Base-by-base conservation (phyloP, 371 early-diverging fungal genomes). In the Smittium culicis region DNA sequence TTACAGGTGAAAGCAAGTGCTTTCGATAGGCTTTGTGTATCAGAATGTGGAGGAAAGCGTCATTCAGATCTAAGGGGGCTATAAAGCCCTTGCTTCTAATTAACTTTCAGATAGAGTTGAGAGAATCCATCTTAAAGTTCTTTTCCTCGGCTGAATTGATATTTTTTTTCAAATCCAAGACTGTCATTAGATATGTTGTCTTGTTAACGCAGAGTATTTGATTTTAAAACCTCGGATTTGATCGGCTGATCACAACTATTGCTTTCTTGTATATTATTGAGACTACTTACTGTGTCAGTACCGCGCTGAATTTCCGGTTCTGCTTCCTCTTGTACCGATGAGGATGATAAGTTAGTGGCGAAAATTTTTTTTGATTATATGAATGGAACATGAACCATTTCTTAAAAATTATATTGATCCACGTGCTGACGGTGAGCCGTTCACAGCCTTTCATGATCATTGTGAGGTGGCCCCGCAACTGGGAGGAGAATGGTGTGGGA, bases 21-120 rank as follows among this genome's bases (percentile, higher is more conserved):
- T 45, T 45, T 20, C 45, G 5, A 20, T 20, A 45, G 5, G 5
- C 20, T 45, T 45, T 45, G 25, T 69, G 20, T 5, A 45, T 45
- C 20, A 45, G 45, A 11, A 45, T 45, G 45, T 45, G 45, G 11
- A 45, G 20, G 20, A 76, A 77, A 5, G 77, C 77, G 61, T 73
- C 73, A 63, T 73, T 78, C 29, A 79, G 68, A 65, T 71, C 77
- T 57, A 79, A 60, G 1, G 71, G 65, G 3, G 74, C 69, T 1
- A 79, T 69, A 66, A 72, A 77, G 56, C 77, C 79, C 62, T 54
- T 61, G 31, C 61, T 56, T 32, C 61, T 33, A 16, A 78, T 45
- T 35, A 78, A 54, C n/a, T 74, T 59, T 45, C 68, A 60, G n/a
- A 78, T 71, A 35, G 79, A 67, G 16, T 76, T 73, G 25, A 70